Percentiles rank a stretch among this genome's conserved stretches.
Conservation (phyloP, 1,139 yeast species). For the Kodamaea anthophila region DNA sequence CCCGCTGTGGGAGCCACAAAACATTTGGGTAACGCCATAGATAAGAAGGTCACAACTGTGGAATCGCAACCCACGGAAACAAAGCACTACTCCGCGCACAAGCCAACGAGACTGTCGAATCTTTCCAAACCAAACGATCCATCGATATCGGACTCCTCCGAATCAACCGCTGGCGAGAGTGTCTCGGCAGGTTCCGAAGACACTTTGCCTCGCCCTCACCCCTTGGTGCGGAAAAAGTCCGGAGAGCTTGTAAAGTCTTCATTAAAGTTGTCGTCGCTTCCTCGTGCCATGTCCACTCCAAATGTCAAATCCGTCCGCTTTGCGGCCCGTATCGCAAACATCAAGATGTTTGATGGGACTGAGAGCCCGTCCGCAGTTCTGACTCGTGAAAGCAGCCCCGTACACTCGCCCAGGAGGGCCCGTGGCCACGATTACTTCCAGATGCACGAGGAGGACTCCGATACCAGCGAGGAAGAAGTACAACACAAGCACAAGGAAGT, state of each 20-base stretch:
- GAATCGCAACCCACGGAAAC: too few species aligned
- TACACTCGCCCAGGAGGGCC: constrained; percentile 24
- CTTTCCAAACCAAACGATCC: neutral
- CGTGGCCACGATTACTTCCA: constrained; percentile 11
- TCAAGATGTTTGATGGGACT: constrained; percentile 38
- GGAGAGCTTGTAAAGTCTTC: constrained; percentile 38
- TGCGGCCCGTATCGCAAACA: constrained; percentile 31
- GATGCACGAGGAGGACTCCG: constrained; percentile 14
- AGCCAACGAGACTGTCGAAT: too few species aligned
- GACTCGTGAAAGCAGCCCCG: constrained; percentile 27
- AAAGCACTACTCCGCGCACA: too few species aligned
- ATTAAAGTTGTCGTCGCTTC: constrained; percentile 25
- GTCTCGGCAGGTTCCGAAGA: too few species aligned
- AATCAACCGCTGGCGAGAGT: too few species aligned
- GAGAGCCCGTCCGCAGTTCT: constrained; percentile 37
- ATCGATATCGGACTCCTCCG: neutral
- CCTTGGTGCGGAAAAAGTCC: constrained; percentile 30
- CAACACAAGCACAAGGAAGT: constrained; percentile 5
- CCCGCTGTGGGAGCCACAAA: too few species aligned
- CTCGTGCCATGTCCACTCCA: constrained; percentile 24
- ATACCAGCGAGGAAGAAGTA: constrained; percentile 16
- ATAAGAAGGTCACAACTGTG: too few species aligned
- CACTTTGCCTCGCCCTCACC: constrained; percentile 11
- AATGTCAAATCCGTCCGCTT: constrained; percentile 30
- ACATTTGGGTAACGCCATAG: too few species aligned